phyloP scores from a whole-genome alignment of 768 basidiomycete genomes.

The Agaricus blazei region DNA sequence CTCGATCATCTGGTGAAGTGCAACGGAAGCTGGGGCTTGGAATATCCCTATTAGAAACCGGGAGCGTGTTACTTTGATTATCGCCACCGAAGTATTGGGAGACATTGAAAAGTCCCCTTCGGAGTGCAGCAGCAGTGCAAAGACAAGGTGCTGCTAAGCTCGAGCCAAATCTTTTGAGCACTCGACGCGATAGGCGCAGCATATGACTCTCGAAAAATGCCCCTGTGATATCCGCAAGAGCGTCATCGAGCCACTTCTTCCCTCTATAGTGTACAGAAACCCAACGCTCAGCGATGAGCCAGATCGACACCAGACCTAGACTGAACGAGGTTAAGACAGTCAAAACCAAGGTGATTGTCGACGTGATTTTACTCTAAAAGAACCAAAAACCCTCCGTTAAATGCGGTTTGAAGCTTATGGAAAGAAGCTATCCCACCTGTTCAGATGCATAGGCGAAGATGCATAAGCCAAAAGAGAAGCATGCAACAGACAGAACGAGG shows the following conservation, averaged over 20 bases:
- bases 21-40: background rate
- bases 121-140: background rate
- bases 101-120: background rate
- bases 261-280: slow-evolving; percentile 59
- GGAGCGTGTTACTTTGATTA: background rate
- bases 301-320: slow-evolving; percentile 62
- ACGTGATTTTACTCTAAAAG: slow-evolving; percentile 52
- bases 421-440: background rate
- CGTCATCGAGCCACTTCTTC: slow-evolving; percentile 65
- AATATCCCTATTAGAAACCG: background rate
- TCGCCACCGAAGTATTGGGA: background rate
- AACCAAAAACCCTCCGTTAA: background rate
- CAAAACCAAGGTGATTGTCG: slow-evolving; percentile 72
- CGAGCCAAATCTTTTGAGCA: background rate
- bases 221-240: slow-evolving; percentile 40
- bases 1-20: background rate
- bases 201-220: slow-evolving; percentile 4
- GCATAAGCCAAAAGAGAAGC: background rate
- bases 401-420: background rate
- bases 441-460: background rate
- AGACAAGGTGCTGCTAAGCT: background rate
- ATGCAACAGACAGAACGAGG: background rate
- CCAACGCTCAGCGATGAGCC: slow-evolving; percentile 71
- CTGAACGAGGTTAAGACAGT: slow-evolving; percentile 72
- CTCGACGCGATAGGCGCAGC: background rate